phyloP scores from a whole-genome alignment of 352 stramenopile genomes.

The Peronosclerospora sorghi region DNA sequence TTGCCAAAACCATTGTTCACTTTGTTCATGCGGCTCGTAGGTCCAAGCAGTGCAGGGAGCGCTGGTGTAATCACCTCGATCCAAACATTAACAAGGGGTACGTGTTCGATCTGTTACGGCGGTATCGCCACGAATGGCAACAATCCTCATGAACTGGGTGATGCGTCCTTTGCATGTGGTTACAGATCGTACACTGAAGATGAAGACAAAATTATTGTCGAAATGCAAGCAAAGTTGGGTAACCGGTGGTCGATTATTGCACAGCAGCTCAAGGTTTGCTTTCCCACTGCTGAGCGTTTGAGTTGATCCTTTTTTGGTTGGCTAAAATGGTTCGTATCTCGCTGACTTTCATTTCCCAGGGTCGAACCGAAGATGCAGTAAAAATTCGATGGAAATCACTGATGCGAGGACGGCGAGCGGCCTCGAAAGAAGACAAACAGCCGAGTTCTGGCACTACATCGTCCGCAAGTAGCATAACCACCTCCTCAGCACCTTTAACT shows the following conservation, averaged over 20 bases:
- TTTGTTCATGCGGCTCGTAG: slow-evolving; percentile 14
- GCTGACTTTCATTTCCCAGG: slow-evolving; percentile 20
- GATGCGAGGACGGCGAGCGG: slow-evolving; percentile 62
- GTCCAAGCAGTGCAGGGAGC: slow-evolving; percentile 88
- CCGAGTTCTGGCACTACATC: slow-evolving; percentile 6
- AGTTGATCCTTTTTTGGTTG: slow-evolving; percentile 1
- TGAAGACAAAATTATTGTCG: slow-evolving; percentile 88
- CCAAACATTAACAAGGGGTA: slow-evolving; percentile 89
- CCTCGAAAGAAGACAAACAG: slow-evolving; percentile 56
- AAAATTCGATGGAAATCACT: slow-evolving; percentile 91
- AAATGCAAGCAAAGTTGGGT: slow-evolving; percentile 86
- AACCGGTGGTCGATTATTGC: slow-evolving; percentile 91
- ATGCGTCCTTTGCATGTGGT: background rate
- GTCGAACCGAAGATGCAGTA: slow-evolving; percentile 86
- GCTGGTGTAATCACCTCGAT: slow-evolving; percentile 88
- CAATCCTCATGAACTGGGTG: background rate
- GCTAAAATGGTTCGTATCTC: too few species aligned
- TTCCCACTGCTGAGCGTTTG: background rate
- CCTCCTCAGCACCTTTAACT: slow-evolving; percentile 5
- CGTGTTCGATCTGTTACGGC: slow-evolving; percentile 5
- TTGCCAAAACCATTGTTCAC: background rate
- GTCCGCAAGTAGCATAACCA: slow-evolving; percentile 7
- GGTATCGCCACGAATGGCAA: background rate
- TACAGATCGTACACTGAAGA: slow-evolving; percentile 77
- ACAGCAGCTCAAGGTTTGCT: slow-evolving; percentile 70